Base-by-base conservation (phyloP, 441 rosid genomes). In the Raphanus hybrid region DNA sequence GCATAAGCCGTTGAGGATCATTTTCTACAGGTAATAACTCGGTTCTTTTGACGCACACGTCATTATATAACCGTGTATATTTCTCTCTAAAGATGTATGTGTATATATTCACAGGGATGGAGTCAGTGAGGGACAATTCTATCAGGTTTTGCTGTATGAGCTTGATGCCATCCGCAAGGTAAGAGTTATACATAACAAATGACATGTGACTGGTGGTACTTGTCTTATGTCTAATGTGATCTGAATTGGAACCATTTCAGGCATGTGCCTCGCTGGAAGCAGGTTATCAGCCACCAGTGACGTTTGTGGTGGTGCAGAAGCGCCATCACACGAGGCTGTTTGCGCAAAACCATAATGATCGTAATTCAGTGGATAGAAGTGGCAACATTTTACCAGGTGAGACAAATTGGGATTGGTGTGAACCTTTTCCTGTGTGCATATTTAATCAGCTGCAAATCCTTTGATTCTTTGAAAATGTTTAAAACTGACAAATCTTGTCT, bases 271-370 rank as follows among this genome's bases (percentile, higher is more conserved):
- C 96, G 54, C 82, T 93, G 78, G 96, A 93, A 84, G 93, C 99
- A 45, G 91, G 92, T 73, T 96, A 96, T 87, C 98, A 96, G 90
- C 99, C 99, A 70, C 95, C 97, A 0, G 97, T 93, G 58, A 96
- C 99, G 9, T 96, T 96, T 83, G 97, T 93, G 62, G 99, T 96
- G 78, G 99, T 96, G 81, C 99, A 96, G 84, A 96, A 93, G 87
- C 97, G 98, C 60, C 99, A 93, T 70, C 99, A 96, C 81, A 96
- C 99, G 6, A 90, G 99, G 84, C 85, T 93, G 80, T 96, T 96
- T 81, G 98, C 99, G 15, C 85, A 89, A 60, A 82, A 91, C 80
- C 99, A 95, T 69, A 65, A 54, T 11, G 94, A 95, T 69, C 89
- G 91, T 26, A 81, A 82, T 76, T 82, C 97, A 57, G 92, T 91